Evolutionary conservation across 2,329 filamentous ascomycete species (phyloP).

Genomic region (Grosmannia penicillata): DNA sequence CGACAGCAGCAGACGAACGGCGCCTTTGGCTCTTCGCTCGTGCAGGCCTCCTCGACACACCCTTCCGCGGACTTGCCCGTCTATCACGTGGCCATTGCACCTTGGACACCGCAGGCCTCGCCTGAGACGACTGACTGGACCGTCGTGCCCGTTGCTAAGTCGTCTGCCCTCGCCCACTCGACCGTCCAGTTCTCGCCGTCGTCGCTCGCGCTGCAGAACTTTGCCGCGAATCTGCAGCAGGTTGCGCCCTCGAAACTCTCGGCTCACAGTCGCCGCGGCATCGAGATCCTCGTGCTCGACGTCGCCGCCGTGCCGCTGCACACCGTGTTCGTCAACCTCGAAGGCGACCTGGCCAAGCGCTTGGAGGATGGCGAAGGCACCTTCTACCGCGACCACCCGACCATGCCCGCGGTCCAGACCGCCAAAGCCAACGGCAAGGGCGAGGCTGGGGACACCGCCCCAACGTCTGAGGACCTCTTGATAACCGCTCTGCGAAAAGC

Average conservation of each 20-base stretch:
- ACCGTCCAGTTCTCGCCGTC: constrained; percentile 67
- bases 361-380: constrained; percentile 72
- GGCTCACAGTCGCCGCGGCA: constrained; percentile 56
- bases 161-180: constrained; percentile 52
- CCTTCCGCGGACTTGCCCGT: constrained; percentile 25
- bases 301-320: constrained; percentile 69
- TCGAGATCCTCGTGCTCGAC: constrained; percentile 74
- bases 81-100: constrained; percentile 57
- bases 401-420: constrained; percentile 11
- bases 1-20: background rate
- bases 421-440: constrained; percentile 21
- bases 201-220: constrained; percentile 62
- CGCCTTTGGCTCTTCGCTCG: constrained; percentile 7
- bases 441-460: constrained; percentile 12
- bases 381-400: constrained; percentile 54
- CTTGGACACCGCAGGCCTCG: constrained; percentile 48
- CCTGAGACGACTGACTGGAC: constrained; percentile 63
- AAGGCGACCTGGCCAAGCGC: constrained; percentile 64
- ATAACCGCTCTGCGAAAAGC: constrained; percentile 58
- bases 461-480: constrained; percentile 39
- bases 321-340: constrained; percentile 73
- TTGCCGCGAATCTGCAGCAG: constrained; percentile 58
- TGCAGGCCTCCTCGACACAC: background rate
- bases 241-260: constrained; percentile 62
- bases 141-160: constrained; percentile 59